These are phyloP conservation scores for Oryza meyeriana DNA, from an alignment of 176 grass and related monocot species.

Conservation along the genomic window DNA sequence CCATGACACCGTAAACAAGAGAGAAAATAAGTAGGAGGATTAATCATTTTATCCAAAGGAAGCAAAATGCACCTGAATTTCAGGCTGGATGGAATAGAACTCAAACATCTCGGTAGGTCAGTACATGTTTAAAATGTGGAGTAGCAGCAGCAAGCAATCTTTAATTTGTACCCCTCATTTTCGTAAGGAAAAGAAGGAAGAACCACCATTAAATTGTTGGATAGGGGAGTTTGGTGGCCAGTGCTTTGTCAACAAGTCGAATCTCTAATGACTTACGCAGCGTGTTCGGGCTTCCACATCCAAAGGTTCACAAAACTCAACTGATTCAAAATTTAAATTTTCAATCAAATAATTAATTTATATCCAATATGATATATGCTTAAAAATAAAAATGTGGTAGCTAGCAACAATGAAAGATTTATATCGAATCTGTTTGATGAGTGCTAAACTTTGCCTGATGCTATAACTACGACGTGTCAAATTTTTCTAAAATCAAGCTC, in stretches of 20 bases:
- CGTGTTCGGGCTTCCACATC: not conserved
- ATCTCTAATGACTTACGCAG: not conserved
- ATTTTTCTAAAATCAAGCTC: too few relatives aligned
- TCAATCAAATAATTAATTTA: not conserved
- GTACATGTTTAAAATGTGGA: not conserved
- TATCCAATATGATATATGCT: too few relatives aligned
- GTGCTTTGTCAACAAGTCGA: not conserved
- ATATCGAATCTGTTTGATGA: too few relatives aligned
- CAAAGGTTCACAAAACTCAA: not conserved
- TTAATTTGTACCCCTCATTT: not conserved
- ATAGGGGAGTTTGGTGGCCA: not conserved
- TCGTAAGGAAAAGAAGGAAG: not conserved
- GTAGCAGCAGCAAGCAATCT: not conserved
- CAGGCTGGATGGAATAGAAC: not conserved
- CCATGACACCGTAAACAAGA: not conserved
- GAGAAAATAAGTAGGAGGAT: not conserved
- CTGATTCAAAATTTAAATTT: not conserved
- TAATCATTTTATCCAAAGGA: not conserved
- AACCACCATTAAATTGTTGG: not conserved
- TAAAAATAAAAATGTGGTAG: not conserved
- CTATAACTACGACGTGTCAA: too few relatives aligned
- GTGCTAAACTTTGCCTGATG: too few relatives aligned
- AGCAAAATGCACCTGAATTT: not conserved
- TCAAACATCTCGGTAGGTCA: not conserved
- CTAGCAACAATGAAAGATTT: too few relatives aligned